Evolutionary conservation across 495 filamentous ascomycete genomes (phyloP).

Genomic region (Xylaria venustula): DNA sequence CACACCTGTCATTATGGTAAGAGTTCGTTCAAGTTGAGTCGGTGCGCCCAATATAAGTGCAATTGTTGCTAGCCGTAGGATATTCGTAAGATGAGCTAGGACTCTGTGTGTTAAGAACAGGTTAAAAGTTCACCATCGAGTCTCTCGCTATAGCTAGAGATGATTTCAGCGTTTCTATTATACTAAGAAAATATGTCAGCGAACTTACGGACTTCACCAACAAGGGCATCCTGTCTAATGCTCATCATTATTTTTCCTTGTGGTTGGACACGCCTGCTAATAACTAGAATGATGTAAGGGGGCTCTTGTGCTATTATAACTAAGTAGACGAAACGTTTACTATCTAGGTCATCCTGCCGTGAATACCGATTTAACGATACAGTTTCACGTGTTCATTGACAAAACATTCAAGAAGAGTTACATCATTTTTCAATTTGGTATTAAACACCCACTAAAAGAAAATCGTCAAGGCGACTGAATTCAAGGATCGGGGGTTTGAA

Average conservation of each 20-base stretch:
- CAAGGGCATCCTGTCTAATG: not conserved
- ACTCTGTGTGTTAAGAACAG: not conserved
- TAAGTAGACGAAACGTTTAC: not conserved
- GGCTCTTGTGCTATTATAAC: not conserved
- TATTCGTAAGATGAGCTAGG: not conserved
- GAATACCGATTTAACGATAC: not conserved
- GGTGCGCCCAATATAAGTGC: not conserved
- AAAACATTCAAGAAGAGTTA: not conserved
- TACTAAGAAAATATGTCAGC: slow-evolving; percentile 1
- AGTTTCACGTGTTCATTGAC: not conserved
- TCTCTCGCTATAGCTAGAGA: not conserved
- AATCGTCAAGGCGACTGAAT: not conserved
- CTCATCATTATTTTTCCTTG: not conserved
- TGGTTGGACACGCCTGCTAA: not conserved
- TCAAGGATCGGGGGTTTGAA: not conserved
- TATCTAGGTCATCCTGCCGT: not conserved
- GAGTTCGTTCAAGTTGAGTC: not conserved
- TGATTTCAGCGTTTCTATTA: not conserved
- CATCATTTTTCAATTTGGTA: not conserved
- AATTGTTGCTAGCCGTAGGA: not conserved
- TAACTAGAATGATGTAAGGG: too few relatives aligned
- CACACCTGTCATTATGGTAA: not conserved
- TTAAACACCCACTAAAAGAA: not conserved
- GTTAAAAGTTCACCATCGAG: not conserved
- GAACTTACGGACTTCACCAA: not conserved